Evolutionary conservation across 2,329 filamentous ascomycete species (phyloP), one percentile per base, ranked within the genome.

Genomic region (Pestalotiopsis sp.): DNA sequence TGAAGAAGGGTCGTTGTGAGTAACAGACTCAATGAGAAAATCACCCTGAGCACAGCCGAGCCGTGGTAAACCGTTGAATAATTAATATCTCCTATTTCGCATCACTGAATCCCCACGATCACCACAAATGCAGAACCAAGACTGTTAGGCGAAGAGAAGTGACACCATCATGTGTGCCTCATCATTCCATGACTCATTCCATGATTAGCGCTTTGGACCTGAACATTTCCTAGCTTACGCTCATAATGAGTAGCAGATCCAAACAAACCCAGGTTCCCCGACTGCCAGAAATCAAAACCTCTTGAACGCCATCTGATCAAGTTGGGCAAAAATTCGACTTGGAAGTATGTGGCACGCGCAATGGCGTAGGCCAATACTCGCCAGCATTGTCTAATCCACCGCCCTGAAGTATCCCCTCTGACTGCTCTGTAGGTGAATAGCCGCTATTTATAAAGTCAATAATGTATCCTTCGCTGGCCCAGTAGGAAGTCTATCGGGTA

Each of bases 401-500:
- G 23, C 7, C 36, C n/a, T 39, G 59, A 38, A 62, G 31, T n/a
- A 62, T 62, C 27, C 17, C 59, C 27, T 39, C 25, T 62, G 14
- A 12, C 59, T 14, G 14, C 14, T 62, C 25, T 20, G 5, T 17
- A n/a, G 17, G 36, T 38, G 59, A 17, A 39, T 36, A 20, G n/a
- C 20, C 38, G 31, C 23, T 13, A n/a, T 31, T 38, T 62, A 20
- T 62, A 20, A 62, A 36, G 9, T 38, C 59, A 36, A 14, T 36
- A 20, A 49, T 36, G 31, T 31, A 55, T 65, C 64, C 45, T 31
- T 36, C 52, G 14, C 41, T 38, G 41, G 64, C 64, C 64, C 62
- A 49, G 60, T 38, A 67, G 52, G 67, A 78, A 76, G 71, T 76
- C 78, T 79, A 79, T 76, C 77, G 77, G 78, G 78, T 79, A 79